Conservation (phyloP, 2,329 filamentous ascomycete species). For the Aulographum hederae region DNA sequence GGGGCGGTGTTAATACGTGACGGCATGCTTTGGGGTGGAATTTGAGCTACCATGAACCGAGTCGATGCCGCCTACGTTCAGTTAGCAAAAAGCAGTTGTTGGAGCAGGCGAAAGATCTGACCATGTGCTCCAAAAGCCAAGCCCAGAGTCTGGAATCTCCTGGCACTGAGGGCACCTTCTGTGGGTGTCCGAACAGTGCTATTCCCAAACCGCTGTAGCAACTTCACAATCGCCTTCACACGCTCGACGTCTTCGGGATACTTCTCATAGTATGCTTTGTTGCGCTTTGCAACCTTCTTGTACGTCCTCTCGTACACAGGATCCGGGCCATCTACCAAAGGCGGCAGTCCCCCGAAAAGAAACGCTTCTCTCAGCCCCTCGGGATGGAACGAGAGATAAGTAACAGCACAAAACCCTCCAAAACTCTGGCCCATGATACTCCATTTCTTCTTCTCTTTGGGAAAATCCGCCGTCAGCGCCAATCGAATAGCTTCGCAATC, state of each 20-base stretch:
- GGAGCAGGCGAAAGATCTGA: conserved; percentile 10
- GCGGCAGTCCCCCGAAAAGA: conserved; percentile 66
- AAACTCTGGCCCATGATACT: conserved; percentile 80
- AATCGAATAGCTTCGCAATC: conserved; percentile 76
- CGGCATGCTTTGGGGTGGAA: neutral
- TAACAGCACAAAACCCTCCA: conserved; percentile 70
- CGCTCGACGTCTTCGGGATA: conserved; percentile 61
- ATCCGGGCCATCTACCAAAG: conserved; percentile 52
- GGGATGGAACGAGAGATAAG: conserved; percentile 66
- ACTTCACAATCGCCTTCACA: conserved; percentile 46
- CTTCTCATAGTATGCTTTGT: conserved; percentile 64
- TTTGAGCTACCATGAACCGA: conserved; percentile 38
- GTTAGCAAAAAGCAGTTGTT: conserved; percentile 3
- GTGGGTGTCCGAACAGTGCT: conserved; percentile 43
- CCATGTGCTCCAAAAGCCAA: conserved; percentile 61
- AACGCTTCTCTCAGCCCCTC: conserved; percentile 67
- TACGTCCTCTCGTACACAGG: conserved; percentile 60
- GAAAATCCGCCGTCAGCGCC: conserved; percentile 51
- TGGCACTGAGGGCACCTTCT: conserved; percentile 54
- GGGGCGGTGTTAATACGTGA: neutral
- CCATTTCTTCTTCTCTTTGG: conserved; percentile 58
- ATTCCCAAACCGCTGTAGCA: conserved; percentile 38
- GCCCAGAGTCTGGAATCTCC: conserved; percentile 60
- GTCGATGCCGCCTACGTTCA: conserved; percentile 43
- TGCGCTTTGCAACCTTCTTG: conserved; percentile 49